Percentiles rank a stretch among this genome's conserved stretches.
Evolutionary conservation across 2,329 filamentous ascomycete species (phyloP).

Genomic region (Fusarium torulosum): DNA sequence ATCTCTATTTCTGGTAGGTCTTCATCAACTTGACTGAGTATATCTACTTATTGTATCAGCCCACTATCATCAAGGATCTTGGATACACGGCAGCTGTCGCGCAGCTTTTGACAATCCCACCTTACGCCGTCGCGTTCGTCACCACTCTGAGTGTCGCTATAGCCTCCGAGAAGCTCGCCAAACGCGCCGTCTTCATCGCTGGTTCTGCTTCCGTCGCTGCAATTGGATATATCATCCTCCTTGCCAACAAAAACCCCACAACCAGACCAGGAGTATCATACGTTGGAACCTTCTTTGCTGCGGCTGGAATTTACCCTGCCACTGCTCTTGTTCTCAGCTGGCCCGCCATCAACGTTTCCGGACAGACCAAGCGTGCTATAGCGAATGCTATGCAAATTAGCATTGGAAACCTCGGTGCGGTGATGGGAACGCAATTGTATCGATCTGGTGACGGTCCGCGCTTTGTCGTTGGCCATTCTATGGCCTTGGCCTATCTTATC

Average conservation of each 20-base stretch:
- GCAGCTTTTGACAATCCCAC: constrained; percentile 72
- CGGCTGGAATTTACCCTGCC: constrained; percentile 75
- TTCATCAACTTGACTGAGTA: fast-evolving
- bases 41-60: constrained; percentile 35
- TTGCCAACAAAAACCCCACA: constrained; percentile 62
- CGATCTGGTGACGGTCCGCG: constrained; percentile 69
- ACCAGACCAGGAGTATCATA: constrained; percentile 69
- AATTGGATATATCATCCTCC: constrained; percentile 72
- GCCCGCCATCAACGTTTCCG: constrained; percentile 79
- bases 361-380: constrained; percentile 76
- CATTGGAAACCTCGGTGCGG: constrained; percentile 76
- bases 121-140: constrained; percentile 72
- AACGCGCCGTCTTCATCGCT: constrained; percentile 74
- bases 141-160: constrained; percentile 70
- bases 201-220: constrained; percentile 67
- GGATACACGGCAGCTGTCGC: constrained; percentile 66
- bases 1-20: constrained; percentile 65
- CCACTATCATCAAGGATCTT: constrained; percentile 66
- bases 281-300: constrained; percentile 71
- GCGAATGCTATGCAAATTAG: constrained; percentile 79
- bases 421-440: constrained; percentile 78
- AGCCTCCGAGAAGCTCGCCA: constrained; percentile 68
- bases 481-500: constrained; percentile 73
- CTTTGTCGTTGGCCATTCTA: constrained; percentile 74
- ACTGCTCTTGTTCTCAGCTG: constrained; percentile 74